Conservation (phyloP, 2,329 filamentous ascomycete species). For the Xylaria sp. region DNA sequence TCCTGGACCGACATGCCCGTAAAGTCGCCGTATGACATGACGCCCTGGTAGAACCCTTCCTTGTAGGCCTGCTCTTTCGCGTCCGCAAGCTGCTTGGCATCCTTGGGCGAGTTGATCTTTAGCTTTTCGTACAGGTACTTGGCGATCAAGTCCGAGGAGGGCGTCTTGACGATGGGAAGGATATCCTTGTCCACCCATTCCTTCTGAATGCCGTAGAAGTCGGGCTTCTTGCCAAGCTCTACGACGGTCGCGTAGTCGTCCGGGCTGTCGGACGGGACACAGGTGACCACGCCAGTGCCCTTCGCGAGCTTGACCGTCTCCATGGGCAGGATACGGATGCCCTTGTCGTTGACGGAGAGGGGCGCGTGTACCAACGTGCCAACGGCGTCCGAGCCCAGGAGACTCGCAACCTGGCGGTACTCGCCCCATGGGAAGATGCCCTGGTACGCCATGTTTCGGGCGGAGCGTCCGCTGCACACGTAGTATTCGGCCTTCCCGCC, state of each 20-base stretch:
- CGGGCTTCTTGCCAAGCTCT: conserved; percentile 91
- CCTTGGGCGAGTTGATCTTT: conserved; percentile 97
- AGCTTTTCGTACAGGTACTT: conserved; percentile 84
- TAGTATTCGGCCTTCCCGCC: conserved; percentile 75
- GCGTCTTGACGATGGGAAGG: conserved; percentile 85
- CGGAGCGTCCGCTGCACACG: conserved; percentile 80
- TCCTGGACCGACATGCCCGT: conserved; percentile 83
- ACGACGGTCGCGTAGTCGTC: conserved; percentile 90
- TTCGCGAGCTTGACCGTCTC: conserved; percentile 89
- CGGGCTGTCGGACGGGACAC: conserved; percentile 91
- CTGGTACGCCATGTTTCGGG: conserved; percentile 96
- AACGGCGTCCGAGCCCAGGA: conserved; percentile 78
- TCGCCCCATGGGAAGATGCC: conserved; percentile 66
- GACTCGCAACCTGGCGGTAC: conserved; percentile 70
- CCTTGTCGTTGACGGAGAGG: conserved; percentile 80
- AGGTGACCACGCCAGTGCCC: conserved; percentile 95
- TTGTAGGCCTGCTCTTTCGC: conserved; percentile 97
- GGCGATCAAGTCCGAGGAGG: conserved; percentile 81
- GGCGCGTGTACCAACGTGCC: conserved; percentile 90
- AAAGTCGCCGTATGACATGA: conserved; percentile 84
- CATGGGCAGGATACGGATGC: conserved; percentile 92
- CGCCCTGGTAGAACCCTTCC: conserved; percentile 95
- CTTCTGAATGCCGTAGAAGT: conserved; percentile 94
- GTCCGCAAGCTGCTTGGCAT: conserved; percentile 84
- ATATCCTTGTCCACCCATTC: conserved; percentile 95